These are phyloP conservation scores for Discostella stelligeroides DNA, from an alignment of 108 stramenopile genomes.

Conservation along the genomic window DNA sequence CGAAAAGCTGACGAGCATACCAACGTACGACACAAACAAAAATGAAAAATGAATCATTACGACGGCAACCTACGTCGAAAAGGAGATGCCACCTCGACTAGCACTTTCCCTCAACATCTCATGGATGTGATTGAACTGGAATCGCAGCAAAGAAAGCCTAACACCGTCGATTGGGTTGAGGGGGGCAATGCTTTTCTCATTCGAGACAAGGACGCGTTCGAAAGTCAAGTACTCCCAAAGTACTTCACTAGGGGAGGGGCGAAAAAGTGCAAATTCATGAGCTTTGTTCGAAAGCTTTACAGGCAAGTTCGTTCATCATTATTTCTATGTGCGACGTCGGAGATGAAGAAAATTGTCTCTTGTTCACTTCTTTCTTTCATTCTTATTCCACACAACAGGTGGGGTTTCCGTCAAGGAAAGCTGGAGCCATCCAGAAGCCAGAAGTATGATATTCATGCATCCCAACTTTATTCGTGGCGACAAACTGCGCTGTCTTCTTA, in stretches of 20 bases:
- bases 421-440: constrained; percentile 2
- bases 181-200: constrained; percentile 17
- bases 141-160: constrained; percentile 3
- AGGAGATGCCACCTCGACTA: no score
- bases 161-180: constrained; percentile 15
- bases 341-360: no score
- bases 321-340: no score
- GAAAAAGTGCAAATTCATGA: constrained; percentile 31
- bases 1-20: no score
- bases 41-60: no score
- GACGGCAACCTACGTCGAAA: no score
- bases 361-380: background rate
- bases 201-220: constrained; percentile 19
- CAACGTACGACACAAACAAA: no score
- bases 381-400: background rate
- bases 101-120: constrained; percentile 29
- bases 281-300: constrained; percentile 24
- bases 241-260: constrained; percentile 12
- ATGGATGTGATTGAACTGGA: constrained; percentile 30
- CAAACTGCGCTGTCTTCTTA: constrained; percentile 20
- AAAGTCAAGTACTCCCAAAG: constrained; percentile 13
- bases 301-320: constrained; percentile 1
- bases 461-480: constrained; percentile 24
- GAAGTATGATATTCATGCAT: constrained; percentile 19
- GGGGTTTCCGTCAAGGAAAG: constrained; percentile 29